phyloP scores from a whole-genome alignment of 2,329 filamentous ascomycete species.

The Laburnicola sp. region DNA sequence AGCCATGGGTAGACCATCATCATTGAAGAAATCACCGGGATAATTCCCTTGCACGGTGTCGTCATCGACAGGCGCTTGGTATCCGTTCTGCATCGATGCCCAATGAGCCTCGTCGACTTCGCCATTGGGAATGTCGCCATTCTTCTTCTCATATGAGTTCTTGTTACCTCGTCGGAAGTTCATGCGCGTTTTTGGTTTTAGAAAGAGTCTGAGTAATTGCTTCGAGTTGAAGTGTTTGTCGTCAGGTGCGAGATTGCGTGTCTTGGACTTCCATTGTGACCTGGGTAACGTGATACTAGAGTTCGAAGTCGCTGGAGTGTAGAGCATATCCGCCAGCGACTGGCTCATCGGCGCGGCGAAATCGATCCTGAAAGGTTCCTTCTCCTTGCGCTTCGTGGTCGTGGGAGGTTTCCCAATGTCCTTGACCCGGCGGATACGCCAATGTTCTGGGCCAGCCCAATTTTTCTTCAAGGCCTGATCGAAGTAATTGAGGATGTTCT shows the following conservation, averaged over 20 bases:
- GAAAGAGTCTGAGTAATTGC: slow-evolving; percentile 83
- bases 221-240: slow-evolving; percentile 98
- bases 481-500: slow-evolving; percentile 97
- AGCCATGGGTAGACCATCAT: slow-evolving; percentile 73
- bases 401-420: slow-evolving; percentile 62
- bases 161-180: slow-evolving; percentile 62
- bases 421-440: slow-evolving; percentile 95
- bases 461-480: slow-evolving; percentile 96
- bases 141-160: slow-evolving; percentile 18
- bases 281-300: slow-evolving; percentile 83
- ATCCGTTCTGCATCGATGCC: slow-evolving; percentile 60
- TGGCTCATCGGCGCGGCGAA: slow-evolving; percentile 76
- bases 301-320: slow-evolving; percentile 79
- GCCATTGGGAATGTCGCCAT: slow-evolving; percentile 62
- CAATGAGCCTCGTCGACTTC: slow-evolving; percentile 97
- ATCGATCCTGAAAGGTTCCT: slow-evolving; percentile 93
- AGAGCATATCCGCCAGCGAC: slow-evolving; percentile 72
- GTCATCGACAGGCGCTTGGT: slow-evolving; percentile 49
- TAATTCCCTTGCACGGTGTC: slow-evolving; percentile 75
- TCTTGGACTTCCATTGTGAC: slow-evolving; percentile 94
- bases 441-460: slow-evolving; percentile 97
- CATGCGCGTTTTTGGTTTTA: slow-evolving; percentile 90
- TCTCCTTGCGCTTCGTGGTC: slow-evolving; percentile 79
- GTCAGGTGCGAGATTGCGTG: slow-evolving; percentile 88
- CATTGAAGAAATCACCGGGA: slow-evolving; percentile 96